Conservation (phyloP, 1,139 yeast species). For the Hemisphaericaspora lyxosophila region DNA sequence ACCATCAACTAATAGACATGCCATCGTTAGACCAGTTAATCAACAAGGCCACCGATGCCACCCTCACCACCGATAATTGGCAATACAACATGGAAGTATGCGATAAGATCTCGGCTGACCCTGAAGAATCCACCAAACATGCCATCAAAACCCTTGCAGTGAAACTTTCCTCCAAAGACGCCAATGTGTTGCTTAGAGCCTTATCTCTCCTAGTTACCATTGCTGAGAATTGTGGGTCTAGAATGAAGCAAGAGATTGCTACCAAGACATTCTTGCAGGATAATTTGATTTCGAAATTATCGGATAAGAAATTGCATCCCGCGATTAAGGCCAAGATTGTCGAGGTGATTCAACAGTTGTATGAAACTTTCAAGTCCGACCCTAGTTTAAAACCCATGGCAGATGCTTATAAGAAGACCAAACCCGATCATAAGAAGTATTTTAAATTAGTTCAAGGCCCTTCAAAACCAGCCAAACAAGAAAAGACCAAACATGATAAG, state of each 20-base stretch:
- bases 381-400: slow-evolving; percentile 73
- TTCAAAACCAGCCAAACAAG: slow-evolving; percentile 60
- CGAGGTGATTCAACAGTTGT: slow-evolving; percentile 69
- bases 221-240: slow-evolving; percentile 92
- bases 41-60: slow-evolving; percentile 78
- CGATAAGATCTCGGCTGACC: slow-evolving; percentile 71
- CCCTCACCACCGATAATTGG: slow-evolving; percentile 86
- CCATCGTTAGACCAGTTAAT: slow-evolving; percentile 19
- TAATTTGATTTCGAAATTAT: slow-evolving; percentile 52
- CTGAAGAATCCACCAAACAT: slow-evolving; percentile 57
- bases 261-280: slow-evolving; percentile 61
- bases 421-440: slow-evolving; percentile 44
- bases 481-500: slow-evolving; percentile 49
- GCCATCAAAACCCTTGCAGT: slow-evolving; percentile 52
- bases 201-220: slow-evolving; percentile 70
- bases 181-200: slow-evolving; percentile 75
- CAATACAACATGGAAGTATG: slow-evolving; percentile 78
- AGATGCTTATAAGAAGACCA: slow-evolving; percentile 54
- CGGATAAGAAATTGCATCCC: slow-evolving; percentile 59
- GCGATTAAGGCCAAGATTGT: slow-evolving; percentile 66
- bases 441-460: slow-evolving; percentile 38
- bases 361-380: slow-evolving; percentile 57
- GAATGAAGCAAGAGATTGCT: slow-evolving; percentile 81
- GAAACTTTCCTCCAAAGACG: slow-evolving; percentile 64
- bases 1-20: slow-evolving; percentile 8